Percentiles rank a stretch among this genome's conserved stretches.
phyloP scores from a whole-genome alignment of 1,284 basidiomycete species.

The Ganoderma resinaceum region DNA sequence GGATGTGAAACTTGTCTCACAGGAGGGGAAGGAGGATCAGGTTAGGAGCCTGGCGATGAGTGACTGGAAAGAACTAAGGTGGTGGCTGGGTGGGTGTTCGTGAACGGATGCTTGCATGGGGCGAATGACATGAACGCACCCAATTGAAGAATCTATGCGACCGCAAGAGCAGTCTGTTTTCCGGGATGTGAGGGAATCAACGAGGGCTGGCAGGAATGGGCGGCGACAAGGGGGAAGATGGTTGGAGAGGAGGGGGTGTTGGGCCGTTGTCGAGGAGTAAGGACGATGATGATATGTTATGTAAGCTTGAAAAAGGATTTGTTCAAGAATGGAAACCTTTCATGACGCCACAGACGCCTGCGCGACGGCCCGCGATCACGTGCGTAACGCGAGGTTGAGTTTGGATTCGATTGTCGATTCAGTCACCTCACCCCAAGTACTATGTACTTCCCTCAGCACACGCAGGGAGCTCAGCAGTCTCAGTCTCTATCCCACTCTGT shows the following conservation, averaged over 20 bases:
- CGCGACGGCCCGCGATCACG: neutral
- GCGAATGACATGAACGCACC: neutral
- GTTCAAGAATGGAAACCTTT: slow-evolving; percentile 3
- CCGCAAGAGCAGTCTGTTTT: neutral
- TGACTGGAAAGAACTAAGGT: slow-evolving; percentile 1
- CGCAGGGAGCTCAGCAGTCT: neutral
- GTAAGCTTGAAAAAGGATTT: too few species aligned
- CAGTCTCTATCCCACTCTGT: neutral
- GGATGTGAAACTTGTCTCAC: slow-evolving; percentile 11
- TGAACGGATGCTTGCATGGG: slow-evolving; percentile 3
- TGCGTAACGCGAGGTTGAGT: neutral
- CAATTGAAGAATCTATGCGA: neutral
- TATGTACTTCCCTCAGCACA: too few species aligned
- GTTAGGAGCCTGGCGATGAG: neutral
- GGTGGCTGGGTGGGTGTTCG: neutral
- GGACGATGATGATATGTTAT: too few species aligned
- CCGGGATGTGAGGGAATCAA: neutral
- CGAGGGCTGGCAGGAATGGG: too few species aligned
- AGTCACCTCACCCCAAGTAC: neutral
- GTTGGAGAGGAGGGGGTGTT: neutral
- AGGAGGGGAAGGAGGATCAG: neutral
- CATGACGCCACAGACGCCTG: neutral
- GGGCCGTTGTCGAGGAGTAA: too few species aligned
- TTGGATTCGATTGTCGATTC: neutral
- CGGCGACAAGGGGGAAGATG: too few species aligned